Percentiles rank a stretch among this genome's conserved stretches.
These are phyloP conservation scores for Phaeophleospora eucalypticola DNA, from an alignment of 2,329 filamentous ascomycete species.

Conservation along the genomic window DNA sequence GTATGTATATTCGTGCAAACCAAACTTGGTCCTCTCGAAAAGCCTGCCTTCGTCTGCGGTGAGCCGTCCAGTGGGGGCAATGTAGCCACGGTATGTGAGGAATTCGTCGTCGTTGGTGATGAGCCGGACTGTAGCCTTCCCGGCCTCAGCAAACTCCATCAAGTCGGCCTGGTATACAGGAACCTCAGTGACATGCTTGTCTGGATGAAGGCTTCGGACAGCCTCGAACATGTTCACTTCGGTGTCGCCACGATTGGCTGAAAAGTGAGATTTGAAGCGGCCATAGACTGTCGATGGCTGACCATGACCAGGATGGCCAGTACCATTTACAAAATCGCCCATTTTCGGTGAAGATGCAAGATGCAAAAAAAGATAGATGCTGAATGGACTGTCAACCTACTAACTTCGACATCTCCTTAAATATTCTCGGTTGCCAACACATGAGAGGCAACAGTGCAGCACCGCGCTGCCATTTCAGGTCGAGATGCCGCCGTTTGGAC, in stretches of 20 bases:
- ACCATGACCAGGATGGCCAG: constrained; percentile 4
- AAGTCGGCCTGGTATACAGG: constrained; percentile 24
- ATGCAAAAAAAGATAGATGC: not conserved
- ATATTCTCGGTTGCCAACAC: not conserved
- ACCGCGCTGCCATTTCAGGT: not conserved
- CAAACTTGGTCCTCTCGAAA: constrained; percentile 37
- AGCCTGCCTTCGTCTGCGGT: constrained; percentile 34
- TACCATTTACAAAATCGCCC: not conserved
- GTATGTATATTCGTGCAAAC: constrained; percentile 41
- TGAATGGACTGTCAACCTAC: not conserved
- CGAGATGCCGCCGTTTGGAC: no score
- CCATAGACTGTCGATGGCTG: constrained; percentile 6
- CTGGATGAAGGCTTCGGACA: constrained; percentile 8
- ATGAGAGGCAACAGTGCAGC: not conserved
- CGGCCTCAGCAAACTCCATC: constrained; percentile 39
- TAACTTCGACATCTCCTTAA: not conserved
- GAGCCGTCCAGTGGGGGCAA: constrained; percentile 35
- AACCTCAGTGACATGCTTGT: constrained; percentile 13
- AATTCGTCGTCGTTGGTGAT: constrained; percentile 34
- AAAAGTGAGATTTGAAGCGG: constrained; percentile 7
- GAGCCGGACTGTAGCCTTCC: constrained; percentile 35
- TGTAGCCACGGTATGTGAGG: constrained; percentile 33
- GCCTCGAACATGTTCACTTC: constrained; percentile 14
- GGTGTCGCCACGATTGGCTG: constrained; percentile 4
- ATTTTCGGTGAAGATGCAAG: not conserved